Evolutionary conservation across 306 rosid genomes (phyloP).

Genomic region (Crotalaria pallida): DNA sequence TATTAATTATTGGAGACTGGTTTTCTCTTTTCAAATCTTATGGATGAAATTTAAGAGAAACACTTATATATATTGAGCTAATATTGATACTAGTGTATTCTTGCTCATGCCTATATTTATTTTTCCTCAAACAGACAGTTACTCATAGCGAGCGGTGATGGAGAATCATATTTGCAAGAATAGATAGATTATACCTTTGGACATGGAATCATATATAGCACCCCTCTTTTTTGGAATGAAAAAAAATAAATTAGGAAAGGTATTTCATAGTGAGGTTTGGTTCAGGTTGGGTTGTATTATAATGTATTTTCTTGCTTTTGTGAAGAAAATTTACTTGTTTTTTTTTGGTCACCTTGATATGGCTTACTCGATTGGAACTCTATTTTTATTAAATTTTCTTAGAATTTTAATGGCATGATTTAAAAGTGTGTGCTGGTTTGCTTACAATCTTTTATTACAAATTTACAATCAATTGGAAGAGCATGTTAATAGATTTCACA

Average conservation of each 20-base stretch:
- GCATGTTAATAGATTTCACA: neutral
- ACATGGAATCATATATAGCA: constrained; percentile 27
- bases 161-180: constrained; percentile 14
- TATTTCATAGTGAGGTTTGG: constrained; percentile 16
- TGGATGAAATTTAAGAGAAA: neutral
- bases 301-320: constrained; percentile 20
- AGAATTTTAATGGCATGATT: neutral
- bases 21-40: neutral
- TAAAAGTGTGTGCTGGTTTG: neutral
- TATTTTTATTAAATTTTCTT: neutral
- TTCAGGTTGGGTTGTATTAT: constrained; percentile 37
- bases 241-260: constrained; percentile 13
- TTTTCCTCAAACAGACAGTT: constrained; percentile 26
- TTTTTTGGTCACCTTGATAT: constrained; percentile 1
- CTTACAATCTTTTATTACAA: neutral
- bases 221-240: constrained; percentile 17
- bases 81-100: neutral
- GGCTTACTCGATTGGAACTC: constrained; percentile 14
- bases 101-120: neutral
- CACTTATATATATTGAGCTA: neutral
- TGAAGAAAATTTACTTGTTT: constrained; percentile 23
- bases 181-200: constrained; percentile 31
- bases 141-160: constrained; percentile 33
- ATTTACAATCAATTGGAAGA: neutral
- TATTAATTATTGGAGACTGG: neutral